Base-by-base conservation (phyloP, 768 basidiomycete genomes). In the Pseudohyphozyma bogoriensis region DNA sequence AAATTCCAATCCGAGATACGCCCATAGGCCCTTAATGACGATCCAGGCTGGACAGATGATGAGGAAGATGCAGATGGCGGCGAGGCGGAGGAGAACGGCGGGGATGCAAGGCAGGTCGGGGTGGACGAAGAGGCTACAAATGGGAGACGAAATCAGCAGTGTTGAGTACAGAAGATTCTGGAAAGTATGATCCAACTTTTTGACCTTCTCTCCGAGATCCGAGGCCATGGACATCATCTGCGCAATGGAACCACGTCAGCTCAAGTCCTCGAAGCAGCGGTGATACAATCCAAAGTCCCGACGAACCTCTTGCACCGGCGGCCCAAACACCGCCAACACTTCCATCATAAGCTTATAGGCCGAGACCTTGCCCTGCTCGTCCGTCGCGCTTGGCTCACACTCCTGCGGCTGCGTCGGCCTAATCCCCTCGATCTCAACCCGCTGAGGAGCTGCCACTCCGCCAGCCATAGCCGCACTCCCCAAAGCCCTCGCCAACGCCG, bases 101-200 rank as follows among this genome's bases (percentile, higher is more conserved):
- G 32, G 24, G 0, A 54, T 29, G 4, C 60, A 16, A 1, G 64
- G 64, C 36, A 62, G 64, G 9, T 55, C 28, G 16, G 64, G 60
- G 32, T 66, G 64, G 10, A 26, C n/a, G 9, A 59, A 26, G 15
- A 59, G 37, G 45, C 63, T 65, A 56, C 26, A 33, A 22, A 15
- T 9, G 22, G n/a, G 15, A 26, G 40, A 26, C 26, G 24, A n/a
- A n/a, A n/a, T n/a, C 9, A 24, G 20, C 3, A 22, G 0, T 2
- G 12, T 20, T 32, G n/a, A 44, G 39, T 11, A 47, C 12, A 29
- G 31, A 26, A 26, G 33, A 11, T n/a, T 12, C 7, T 9, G 22
- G 40, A 44, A 32, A 9, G 28, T 1, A 24, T 1, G 36, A 35
- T 42, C 59, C 49, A 31, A 61, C 63, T 66, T 66, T 29, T 59